Evolutionary conservation across 2,329 filamentous ascomycete species (phyloP).

Genomic region (Neofusicoccum sp.): DNA sequence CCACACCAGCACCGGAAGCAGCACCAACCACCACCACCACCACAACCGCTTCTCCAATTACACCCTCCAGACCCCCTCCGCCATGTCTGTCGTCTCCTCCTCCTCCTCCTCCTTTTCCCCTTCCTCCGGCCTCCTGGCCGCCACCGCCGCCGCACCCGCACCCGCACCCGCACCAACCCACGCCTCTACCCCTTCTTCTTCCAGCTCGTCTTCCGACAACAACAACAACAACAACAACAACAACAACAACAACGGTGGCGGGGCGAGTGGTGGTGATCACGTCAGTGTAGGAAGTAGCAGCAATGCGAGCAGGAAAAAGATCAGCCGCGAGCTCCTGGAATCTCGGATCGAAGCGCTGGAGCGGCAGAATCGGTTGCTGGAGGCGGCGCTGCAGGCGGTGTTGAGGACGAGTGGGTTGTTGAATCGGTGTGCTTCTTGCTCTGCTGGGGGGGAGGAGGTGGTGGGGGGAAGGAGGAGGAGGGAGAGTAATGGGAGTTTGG

Average conservation of each 20-base stretch:
- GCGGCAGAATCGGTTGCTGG: constrained; percentile 39
- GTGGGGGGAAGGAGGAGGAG: background rate
- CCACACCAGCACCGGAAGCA: background rate
- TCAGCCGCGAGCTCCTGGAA: constrained; percentile 9
- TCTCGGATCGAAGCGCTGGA: constrained; percentile 37
- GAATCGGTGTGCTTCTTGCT: constrained; percentile 31
- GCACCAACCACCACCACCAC: background rate
- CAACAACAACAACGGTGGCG: background rate
- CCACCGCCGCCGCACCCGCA: background rate
- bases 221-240: background rate
- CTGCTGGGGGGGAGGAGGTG: constrained; percentile 14
- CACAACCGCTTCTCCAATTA: background rate
- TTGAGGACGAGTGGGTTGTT: constrained; percentile 26
- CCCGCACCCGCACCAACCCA: background rate
- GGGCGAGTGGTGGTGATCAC: background rate
- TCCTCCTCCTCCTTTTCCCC: too few species aligned
- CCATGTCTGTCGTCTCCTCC: constrained; percentile 16
- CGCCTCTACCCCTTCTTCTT: background rate
- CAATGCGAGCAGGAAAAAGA: background rate
- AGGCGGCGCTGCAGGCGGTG: constrained; percentile 41
- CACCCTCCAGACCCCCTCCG: constrained; percentile 9
- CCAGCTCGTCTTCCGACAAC: background rate
- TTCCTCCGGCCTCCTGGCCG: too few species aligned
- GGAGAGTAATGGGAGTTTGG: background rate
- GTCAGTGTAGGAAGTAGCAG: background rate